A percentile compares a stretch with the other conserved stretches of the same genome.
Evolutionary conservation across 2,329 filamentous ascomycete species (phyloP).

Genomic region (Chaetomium strumarium): DNA sequence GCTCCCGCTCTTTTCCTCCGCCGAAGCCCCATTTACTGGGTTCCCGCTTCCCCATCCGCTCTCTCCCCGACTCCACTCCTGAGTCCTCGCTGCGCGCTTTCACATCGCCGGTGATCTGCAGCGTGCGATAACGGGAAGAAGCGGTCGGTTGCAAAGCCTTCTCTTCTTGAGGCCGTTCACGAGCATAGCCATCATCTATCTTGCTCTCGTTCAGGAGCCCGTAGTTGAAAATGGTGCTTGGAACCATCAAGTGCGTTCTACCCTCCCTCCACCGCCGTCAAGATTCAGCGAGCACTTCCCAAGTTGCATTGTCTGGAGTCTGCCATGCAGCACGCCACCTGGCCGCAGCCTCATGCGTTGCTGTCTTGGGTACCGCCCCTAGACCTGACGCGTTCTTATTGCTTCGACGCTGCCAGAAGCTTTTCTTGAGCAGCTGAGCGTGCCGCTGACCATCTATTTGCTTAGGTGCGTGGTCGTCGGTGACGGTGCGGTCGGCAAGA

Average conservation of each 20-base stretch:
- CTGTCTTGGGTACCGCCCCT: not conserved
- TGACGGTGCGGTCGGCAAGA: conserved; percentile 99
- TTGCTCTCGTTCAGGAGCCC: conserved; percentile 35
- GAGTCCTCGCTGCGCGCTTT: conserved; percentile 15
- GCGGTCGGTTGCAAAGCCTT: conserved; percentile 20
- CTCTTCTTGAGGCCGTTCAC: conserved; percentile 15
- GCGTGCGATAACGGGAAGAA: conserved; percentile 23
- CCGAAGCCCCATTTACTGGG: conserved; percentile 13
- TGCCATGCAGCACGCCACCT: not conserved
- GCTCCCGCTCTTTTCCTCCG: conserved; percentile 14
- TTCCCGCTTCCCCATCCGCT: conserved; percentile 19
- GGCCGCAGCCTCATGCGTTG: not conserved
- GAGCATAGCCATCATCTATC: conserved; percentile 14
- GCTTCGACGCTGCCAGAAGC: not conserved
- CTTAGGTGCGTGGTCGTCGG: conserved; percentile 96
- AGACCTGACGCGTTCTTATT: not conserved
- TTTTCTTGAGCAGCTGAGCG: not conserved
- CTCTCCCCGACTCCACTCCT: conserved; percentile 21
- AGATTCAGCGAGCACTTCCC: not conserved
- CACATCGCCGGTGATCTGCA: conserved; percentile 22
- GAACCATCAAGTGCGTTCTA: conserved; percentile 57
- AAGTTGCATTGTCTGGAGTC: not conserved
- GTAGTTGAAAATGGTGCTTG: conserved; percentile 52
- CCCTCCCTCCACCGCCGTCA: conserved; percentile 11
- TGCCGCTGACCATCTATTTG: conserved; percentile 5